Conservation (phyloP, 139 green algal genomes). For the Closterium sp. region DNA sequence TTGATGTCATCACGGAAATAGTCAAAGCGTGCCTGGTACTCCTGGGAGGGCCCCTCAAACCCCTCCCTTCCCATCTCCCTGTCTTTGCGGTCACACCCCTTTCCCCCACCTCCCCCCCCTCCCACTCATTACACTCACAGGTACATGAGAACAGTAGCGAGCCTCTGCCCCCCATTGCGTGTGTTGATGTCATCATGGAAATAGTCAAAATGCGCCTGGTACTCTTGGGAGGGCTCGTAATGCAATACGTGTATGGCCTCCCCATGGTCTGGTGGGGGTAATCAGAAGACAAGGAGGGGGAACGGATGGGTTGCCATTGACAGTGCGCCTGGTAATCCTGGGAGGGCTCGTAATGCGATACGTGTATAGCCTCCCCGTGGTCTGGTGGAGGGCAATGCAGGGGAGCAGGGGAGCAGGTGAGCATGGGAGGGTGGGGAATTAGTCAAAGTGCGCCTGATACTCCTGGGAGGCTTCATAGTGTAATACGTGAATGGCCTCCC, state of each 20-base stretch:
- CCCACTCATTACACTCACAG: no score
- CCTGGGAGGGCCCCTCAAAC: no score
- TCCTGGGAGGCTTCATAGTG: slow-evolving; percentile 33
- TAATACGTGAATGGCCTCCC: no score
- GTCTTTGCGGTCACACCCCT: slow-evolving; percentile 28
- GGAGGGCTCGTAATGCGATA: not conserved
- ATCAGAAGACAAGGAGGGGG: no score
- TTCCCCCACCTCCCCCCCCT: no score
- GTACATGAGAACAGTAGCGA: no score
- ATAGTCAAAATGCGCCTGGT: not conserved
- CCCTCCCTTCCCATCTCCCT: no score
- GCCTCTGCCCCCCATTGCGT: no score
- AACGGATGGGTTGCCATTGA: no score
- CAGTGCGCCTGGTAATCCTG: not conserved
- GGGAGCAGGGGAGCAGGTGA: no score
- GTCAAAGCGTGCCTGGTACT: slow-evolving; percentile 56
- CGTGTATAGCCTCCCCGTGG: not conserved
- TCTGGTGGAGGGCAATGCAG: not conserved
- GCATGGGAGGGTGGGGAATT: not conserved
- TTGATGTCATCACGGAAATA: slow-evolving; percentile 77
- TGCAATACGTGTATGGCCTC: not conserved
- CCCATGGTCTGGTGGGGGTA: not conserved
- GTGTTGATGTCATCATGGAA: no score
- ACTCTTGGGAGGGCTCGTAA: not conserved
- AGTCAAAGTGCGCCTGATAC: slow-evolving; percentile 62